phyloP scores from a whole-genome alignment of 1,284 basidiomycete genomes.

The Flammula alnicola region DNA sequence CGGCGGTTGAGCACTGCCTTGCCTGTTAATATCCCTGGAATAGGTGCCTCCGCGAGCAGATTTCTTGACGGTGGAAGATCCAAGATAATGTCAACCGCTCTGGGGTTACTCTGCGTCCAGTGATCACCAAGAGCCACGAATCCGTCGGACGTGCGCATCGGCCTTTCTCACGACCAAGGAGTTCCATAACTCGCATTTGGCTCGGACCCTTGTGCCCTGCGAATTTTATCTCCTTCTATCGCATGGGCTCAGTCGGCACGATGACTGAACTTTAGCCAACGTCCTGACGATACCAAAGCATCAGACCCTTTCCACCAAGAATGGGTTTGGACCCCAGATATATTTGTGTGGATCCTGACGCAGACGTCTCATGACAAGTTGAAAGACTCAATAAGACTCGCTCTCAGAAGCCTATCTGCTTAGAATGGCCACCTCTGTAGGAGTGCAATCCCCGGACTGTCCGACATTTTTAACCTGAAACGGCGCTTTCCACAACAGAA shows the following conservation, averaged over 20 bases:
- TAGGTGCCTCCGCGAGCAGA: neutral
- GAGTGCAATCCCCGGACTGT: neutral
- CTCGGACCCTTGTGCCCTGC: constrained; percentile 5
- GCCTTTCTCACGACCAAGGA: constrained; percentile 2
- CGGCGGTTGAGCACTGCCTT: too few relatives aligned
- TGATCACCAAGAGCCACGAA: neutral
- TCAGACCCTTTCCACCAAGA: too few relatives aligned
- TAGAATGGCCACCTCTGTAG: too few relatives aligned
- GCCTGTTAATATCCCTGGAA: neutral
- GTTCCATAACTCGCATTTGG: constrained; percentile 2
- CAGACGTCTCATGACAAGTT: too few relatives aligned
- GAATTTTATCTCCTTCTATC: constrained; percentile 9
- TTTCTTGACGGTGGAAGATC: neutral
- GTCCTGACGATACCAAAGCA: too few relatives aligned
- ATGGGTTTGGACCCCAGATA: too few relatives aligned
- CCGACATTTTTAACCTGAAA: neutral
- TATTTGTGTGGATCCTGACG: too few relatives aligned
- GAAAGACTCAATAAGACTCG: too few relatives aligned
- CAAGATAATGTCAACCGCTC: neutral
- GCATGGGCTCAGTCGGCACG: neutral
- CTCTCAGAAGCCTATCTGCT: too few relatives aligned
- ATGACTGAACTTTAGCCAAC: neutral
- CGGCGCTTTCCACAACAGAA: neutral
- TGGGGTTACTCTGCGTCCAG: neutral
- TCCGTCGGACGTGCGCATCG: too few relatives aligned